A percentile compares a stretch with the other conserved stretches of the same genome.
These are phyloP conservation scores for Dalbergia cultrata DNA, from an alignment of 306 rosid species.

Conservation along the genomic window DNA sequence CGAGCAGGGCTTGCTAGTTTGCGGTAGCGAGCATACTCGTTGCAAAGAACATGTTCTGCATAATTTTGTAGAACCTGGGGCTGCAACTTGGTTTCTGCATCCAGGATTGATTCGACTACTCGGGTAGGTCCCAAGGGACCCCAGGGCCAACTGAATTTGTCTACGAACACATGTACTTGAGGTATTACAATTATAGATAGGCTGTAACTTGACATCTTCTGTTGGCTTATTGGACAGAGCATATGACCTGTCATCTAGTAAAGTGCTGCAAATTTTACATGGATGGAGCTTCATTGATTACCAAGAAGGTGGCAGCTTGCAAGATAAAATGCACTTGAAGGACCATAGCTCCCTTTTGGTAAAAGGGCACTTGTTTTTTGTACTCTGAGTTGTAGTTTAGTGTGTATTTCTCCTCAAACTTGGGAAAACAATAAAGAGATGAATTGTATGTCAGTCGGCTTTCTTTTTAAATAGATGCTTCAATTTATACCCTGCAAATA, in stretches of 20 bases:
- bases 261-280: constrained; percentile 5
- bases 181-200: neutral
- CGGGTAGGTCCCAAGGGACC: too few species aligned
- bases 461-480: neutral
- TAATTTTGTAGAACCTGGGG: too few species aligned
- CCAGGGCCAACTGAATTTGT: too few species aligned
- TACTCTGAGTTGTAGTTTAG: constrained; percentile 16
- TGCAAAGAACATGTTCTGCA: too few species aligned
- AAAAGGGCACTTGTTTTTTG: neutral
- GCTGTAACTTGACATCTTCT: neutral
- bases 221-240: constrained; percentile 30
- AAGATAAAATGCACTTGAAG: neutral
- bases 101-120: too few species aligned
- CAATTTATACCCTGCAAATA: constrained; percentile 36
- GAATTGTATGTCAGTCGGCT: neutral
- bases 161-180: too few species aligned
- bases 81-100: too few species aligned
- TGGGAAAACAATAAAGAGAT: too few species aligned
- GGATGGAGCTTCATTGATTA: constrained; percentile 36
- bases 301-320: constrained; percentile 28
- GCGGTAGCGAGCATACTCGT: too few species aligned
- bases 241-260: neutral
- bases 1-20: too few species aligned
- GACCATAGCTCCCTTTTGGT: constrained; percentile 27
- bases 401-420: neutral